phyloP scores from a whole-genome alignment of 495 filamentous ascomycete genomes.

The Aspergillus homomorphus region DNA sequence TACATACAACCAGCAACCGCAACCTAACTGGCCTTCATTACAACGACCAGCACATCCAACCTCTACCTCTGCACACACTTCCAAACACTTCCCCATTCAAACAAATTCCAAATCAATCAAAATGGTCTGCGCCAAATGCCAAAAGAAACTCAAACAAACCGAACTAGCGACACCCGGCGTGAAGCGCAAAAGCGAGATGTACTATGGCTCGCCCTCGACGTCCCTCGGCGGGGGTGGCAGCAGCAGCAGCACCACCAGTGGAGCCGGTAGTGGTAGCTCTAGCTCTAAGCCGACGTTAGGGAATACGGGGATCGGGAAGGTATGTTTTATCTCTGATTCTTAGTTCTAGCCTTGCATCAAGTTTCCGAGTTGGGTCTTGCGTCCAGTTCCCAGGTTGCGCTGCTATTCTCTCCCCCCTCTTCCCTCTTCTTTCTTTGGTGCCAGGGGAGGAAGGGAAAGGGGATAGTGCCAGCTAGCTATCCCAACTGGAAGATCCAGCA shows the following conservation, averaged over 20 bases:
- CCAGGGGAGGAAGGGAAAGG: not conserved
- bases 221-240: slow-evolving; percentile 52
- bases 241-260: slow-evolving; percentile 16
- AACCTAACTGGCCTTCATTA: no score
- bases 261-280: no score
- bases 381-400: no score
- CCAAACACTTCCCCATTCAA: not conserved
- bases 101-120: slow-evolving; percentile 14
- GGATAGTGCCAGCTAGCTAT: no score
- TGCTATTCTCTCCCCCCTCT: no score
- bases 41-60: no score
- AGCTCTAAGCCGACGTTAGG: slow-evolving; percentile 46
- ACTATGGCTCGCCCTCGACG: slow-evolving; percentile 62
- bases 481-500: no score
- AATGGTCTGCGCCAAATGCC: slow-evolving; percentile 71
- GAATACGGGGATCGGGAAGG: slow-evolving; percentile 39
- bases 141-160: slow-evolving; percentile 59
- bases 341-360: no score
- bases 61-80: not conserved
- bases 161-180: slow-evolving; percentile 65
- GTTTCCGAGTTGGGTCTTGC: no score
- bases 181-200: slow-evolving; percentile 70
- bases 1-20: no score
- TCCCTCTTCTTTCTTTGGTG: no score
- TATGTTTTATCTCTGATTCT: no score